Conservation (phyloP, 1,284 basidiomycete species). For the Melampsora larici-populina region DNA sequence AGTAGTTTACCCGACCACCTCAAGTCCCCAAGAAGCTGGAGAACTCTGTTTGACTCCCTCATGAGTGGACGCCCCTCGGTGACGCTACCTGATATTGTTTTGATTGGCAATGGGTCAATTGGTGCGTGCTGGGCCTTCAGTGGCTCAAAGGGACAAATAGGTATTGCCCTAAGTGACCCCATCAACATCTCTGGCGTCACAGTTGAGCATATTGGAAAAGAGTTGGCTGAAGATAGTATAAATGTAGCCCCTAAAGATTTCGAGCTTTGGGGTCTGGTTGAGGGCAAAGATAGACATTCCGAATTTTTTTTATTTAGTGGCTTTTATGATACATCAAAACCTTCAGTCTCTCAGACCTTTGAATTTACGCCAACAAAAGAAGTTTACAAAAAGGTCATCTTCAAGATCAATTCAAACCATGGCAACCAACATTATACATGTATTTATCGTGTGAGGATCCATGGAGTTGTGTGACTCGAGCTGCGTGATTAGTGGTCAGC, state of each 20-base stretch:
- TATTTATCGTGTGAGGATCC: constrained; percentile 12
- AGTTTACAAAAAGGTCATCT: not conserved
- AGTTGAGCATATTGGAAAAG: not conserved
- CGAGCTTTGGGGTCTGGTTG: constrained; percentile 18
- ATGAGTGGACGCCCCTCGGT: too few species aligned
- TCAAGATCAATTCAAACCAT: constrained; percentile 24
- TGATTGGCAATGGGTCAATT: not conserved
- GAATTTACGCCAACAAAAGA: too few species aligned
- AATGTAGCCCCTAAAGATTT: constrained; percentile 2
- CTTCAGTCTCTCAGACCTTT: too few species aligned
- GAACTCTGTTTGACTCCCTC: too few species aligned
- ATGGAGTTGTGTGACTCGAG: not conserved
- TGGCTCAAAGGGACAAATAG: constrained; percentile 1
- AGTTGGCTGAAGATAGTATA: constrained; percentile 14
- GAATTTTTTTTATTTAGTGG: not conserved
- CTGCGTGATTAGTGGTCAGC: too few species aligned
- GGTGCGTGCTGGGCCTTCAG: constrained; percentile 16
- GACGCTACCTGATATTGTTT: not conserved
- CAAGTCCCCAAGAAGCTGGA: too few species aligned
- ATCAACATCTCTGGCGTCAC: not conserved
- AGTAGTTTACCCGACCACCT: too few species aligned
- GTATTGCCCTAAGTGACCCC: not conserved
- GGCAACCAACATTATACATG: constrained; percentile 5
- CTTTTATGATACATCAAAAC: not conserved
- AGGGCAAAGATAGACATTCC: not conserved